Conservation (phyloP, 2,329 filamentous ascomycete species). For the Phyllosticta ampelicida region DNA sequence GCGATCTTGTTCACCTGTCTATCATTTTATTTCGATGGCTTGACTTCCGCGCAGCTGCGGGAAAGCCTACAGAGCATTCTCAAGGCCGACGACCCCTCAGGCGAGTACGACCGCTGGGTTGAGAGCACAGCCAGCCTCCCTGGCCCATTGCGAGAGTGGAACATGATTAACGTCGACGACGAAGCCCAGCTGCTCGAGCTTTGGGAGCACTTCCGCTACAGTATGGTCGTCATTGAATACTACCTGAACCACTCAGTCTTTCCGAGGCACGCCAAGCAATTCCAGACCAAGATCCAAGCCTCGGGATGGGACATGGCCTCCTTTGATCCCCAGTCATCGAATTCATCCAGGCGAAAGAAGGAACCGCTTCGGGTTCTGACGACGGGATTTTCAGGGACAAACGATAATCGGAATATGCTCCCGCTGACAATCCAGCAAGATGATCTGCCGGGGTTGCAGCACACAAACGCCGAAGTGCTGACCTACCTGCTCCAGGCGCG, state of each 20-base stretch:
- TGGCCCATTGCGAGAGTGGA: conserved; percentile 40
- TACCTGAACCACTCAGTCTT: conserved; percentile 58
- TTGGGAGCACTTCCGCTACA: conserved; percentile 40
- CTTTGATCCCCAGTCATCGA: conserved; percentile 13
- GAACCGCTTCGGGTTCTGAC: conserved; percentile 30
- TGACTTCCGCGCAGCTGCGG: conserved; percentile 40
- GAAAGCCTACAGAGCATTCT: conserved; percentile 42
- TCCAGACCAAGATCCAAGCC: conserved; percentile 50
- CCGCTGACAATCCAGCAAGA: conserved; percentile 52
- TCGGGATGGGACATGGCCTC: conserved; percentile 59
- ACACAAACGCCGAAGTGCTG: conserved; percentile 55
- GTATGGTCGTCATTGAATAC: conserved; percentile 50
- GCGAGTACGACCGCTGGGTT: conserved; percentile 49
- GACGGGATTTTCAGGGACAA: conserved; percentile 63
- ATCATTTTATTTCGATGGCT: conserved; percentile 52
- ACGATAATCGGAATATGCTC: conserved; percentile 50
- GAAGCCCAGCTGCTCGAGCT: conserved; percentile 37
- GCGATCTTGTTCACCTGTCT: conserved; percentile 32
- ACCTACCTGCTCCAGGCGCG: conserved; percentile 44
- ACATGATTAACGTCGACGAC: conserved; percentile 50
- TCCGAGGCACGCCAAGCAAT: conserved; percentile 53
- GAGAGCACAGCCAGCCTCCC: conserved; percentile 34
- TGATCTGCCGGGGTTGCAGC: conserved; percentile 44
- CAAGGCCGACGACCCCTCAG: conserved; percentile 45
- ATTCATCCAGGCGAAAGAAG: background rate